These are phyloP conservation scores for Tolypocladium capitatum DNA, from an alignment of 2,329 filamentous ascomycete species.

Conservation along the genomic window DNA sequence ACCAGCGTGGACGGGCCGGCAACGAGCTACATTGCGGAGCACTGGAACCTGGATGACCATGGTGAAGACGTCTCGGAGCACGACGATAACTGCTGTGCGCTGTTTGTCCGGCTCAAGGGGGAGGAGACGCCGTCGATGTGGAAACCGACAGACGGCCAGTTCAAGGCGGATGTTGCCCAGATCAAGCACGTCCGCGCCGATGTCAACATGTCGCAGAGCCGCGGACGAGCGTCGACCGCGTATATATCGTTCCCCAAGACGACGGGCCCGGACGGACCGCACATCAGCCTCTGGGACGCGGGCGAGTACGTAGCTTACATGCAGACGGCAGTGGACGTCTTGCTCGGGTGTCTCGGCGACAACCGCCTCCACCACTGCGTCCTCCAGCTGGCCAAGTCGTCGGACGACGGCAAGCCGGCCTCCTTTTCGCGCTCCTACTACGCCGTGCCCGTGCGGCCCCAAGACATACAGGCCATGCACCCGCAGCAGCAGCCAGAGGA, in stretches of 20 bases:
- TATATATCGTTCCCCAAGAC: not conserved
- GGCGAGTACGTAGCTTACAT: constrained; percentile 15
- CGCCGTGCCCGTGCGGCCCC: not conserved
- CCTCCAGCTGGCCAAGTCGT: constrained; percentile 4
- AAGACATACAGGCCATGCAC: not conserved
- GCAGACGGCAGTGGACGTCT: constrained; percentile 11
- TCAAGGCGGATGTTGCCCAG: constrained; percentile 6
- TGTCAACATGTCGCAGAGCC: not conserved
- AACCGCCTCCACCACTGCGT: constrained; percentile 4
- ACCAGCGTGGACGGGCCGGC: not conserved
- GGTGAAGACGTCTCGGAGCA: not conserved
- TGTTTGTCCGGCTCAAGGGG: constrained; percentile 10
- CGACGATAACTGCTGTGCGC: constrained; percentile 1
- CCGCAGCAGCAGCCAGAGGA: not conserved
- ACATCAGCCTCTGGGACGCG: constrained; percentile 7
- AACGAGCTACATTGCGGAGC: too few relatives aligned
- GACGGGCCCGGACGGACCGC: not conserved
- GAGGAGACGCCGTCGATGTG: constrained; percentile 5
- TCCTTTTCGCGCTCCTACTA: not conserved
- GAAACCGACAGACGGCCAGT: constrained; percentile 9
- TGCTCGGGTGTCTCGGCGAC: constrained; percentile 7
- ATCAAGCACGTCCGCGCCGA: not conserved
- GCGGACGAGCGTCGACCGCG: not conserved
- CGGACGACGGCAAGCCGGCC: not conserved
- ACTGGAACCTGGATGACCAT: not conserved